Conservation (phyloP, 495 filamentous ascomycete species). For the Wilcoxina mikolae region DNA sequence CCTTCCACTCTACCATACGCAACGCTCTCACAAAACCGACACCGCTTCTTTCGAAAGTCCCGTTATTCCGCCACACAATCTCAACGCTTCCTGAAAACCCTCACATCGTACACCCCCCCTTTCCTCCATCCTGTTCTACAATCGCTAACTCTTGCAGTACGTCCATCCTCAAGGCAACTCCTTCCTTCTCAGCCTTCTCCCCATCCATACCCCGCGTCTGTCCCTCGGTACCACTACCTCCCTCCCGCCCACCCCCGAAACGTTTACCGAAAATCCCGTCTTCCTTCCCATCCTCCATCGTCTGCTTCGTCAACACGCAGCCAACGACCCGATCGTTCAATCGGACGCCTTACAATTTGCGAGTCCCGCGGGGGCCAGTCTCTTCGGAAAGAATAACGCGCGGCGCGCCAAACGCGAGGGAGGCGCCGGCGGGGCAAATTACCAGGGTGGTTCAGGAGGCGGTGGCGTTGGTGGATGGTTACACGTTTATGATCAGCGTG, state of each 20-base stretch:
- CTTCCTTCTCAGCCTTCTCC: slow-evolving; percentile 62
- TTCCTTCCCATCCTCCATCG: slow-evolving; percentile 65
- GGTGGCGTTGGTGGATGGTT: slow-evolving; percentile 75
- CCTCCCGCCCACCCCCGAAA: slow-evolving; percentile 61
- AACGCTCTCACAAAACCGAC: background rate
- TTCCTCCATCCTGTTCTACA: slow-evolving; percentile 17
- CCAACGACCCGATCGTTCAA: slow-evolving; percentile 54
- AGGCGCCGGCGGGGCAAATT: slow-evolving; percentile 62
- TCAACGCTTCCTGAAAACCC: slow-evolving; percentile 43
- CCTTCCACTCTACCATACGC: background rate
- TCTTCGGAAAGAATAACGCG: slow-evolving; percentile 36
- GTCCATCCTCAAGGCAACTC: slow-evolving; percentile 47
- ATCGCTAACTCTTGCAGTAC: slow-evolving; percentile 44
- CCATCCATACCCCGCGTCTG: slow-evolving; percentile 50
- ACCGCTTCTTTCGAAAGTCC: too few species aligned
- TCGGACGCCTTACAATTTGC: slow-evolving; percentile 67
- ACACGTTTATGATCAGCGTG: slow-evolving; percentile 69
- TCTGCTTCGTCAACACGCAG: slow-evolving; percentile 53
- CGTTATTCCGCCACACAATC: slow-evolving; percentile 19
- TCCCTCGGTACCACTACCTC: slow-evolving; percentile 61
- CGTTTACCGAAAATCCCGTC: slow-evolving; percentile 58
- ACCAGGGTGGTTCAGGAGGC: slow-evolving; percentile 69
- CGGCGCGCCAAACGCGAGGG: slow-evolving; percentile 36
- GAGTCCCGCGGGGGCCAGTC: slow-evolving; percentile 56
- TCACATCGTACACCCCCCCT: slow-evolving; percentile 33